Evolutionary conservation across 495 filamentous ascomycete genomes (phyloP).

Genomic region (Neurospora sp.): DNA sequence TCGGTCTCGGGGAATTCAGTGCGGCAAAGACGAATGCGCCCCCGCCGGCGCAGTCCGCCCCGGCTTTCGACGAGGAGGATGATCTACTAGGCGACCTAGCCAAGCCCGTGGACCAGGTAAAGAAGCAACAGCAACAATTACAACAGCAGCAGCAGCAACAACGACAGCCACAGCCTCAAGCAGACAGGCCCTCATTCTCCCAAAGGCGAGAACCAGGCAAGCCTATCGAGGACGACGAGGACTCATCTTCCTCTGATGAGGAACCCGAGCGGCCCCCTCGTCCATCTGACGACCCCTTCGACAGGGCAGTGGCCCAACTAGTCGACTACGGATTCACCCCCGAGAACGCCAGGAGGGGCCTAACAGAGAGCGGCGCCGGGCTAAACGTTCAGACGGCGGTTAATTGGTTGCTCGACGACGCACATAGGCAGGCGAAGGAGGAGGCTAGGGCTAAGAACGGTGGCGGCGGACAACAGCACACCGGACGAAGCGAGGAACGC

Average conservation of each 20-base stretch:
- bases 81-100: slow-evolving; percentile 82
- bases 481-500: slow-evolving; percentile 15
- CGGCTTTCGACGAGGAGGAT: slow-evolving; percentile 66
- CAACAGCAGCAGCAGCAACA: slow-evolving; percentile 3
- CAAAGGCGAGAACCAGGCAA: slow-evolving; percentile 33
- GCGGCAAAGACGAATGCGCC: slow-evolving; percentile 23
- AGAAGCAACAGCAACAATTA: slow-evolving; percentile 29
- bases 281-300: slow-evolving; percentile 48
- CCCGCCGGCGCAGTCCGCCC: slow-evolving; percentile 12
- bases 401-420: slow-evolving; percentile 81
- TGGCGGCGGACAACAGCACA: slow-evolving; percentile 12
- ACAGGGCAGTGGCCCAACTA: slow-evolving; percentile 77
- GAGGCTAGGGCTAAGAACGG: slow-evolving; percentile 20
- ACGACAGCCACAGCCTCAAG: not conserved
- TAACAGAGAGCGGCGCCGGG: slow-evolving; percentile 68
- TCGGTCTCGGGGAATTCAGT: slow-evolving; percentile 66
- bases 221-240: slow-evolving; percentile 35
- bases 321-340: slow-evolving; percentile 92
- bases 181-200: slow-evolving; percentile 9
- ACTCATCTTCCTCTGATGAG: slow-evolving; percentile 31
- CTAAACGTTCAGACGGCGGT: slow-evolving; percentile 81
- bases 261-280: slow-evolving; percentile 21
- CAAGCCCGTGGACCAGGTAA: slow-evolving; percentile 76
- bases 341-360: slow-evolving; percentile 66
- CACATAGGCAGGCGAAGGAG: slow-evolving; percentile 63